These are phyloP conservation scores for Spergularia bocconei DNA, from an alignment of 148 eudicot genomes.

Conservation along the genomic window DNA sequence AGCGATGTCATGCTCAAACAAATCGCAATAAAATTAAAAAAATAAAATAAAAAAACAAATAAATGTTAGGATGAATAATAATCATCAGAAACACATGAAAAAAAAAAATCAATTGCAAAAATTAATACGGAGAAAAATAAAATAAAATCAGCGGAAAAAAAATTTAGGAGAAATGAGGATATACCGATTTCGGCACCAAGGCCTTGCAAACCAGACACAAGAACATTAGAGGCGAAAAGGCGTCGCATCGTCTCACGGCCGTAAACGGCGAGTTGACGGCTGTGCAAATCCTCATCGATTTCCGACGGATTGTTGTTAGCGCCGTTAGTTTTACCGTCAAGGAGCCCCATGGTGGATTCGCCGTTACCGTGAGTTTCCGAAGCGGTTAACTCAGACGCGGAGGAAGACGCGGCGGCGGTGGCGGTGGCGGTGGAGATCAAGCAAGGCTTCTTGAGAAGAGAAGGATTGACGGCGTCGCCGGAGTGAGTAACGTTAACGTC, in stretches of 20 bases:
- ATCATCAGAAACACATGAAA: not conserved
- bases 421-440: constrained; percentile 30
- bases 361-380: constrained; percentile 29
- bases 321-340: constrained; percentile 16
- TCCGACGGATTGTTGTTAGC: constrained; percentile 29
- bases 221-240: constrained; percentile 67
- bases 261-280: constrained; percentile 80
- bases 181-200: constrained; percentile 86
- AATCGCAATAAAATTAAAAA: not conserved
- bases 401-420: constrained; percentile 21
- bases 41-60: not conserved
- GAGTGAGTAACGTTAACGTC: constrained; percentile 21
- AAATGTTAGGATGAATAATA: not conserved
- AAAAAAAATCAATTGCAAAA: not conserved
- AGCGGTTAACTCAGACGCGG: constrained; percentile 18
- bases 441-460: constrained; percentile 45
- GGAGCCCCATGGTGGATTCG: constrained; percentile 28
- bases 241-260: constrained; percentile 87
- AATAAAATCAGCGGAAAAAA: not conserved
- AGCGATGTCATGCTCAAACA: not conserved
- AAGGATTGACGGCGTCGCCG: constrained; percentile 23
- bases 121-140: not conserved
- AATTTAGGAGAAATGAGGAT: not conserved
- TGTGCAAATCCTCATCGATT: constrained; percentile 84
- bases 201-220: constrained; percentile 75